Evolutionary conservation across 768 basidiomycete species (phyloP).

Genomic region (Zangia roseola): DNA sequence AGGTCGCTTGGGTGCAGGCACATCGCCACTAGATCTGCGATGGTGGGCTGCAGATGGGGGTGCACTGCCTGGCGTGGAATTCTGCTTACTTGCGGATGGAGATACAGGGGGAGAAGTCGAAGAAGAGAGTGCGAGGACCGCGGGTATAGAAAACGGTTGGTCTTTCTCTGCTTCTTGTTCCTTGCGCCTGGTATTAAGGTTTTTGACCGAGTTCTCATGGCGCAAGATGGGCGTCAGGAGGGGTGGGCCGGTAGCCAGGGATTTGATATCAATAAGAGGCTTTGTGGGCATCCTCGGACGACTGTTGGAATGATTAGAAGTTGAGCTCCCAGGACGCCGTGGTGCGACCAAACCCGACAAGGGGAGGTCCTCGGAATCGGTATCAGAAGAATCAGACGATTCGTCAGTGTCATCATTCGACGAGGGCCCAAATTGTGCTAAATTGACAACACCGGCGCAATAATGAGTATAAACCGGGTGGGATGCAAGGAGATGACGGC

Average conservation of each 20-base stretch:
- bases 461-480: background rate
- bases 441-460: background rate
- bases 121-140: constrained; percentile 20
- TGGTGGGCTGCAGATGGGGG: constrained; percentile 6
- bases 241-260: constrained; percentile 36
- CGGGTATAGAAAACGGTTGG: constrained; percentile 31
- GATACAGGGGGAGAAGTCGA: constrained; percentile 20
- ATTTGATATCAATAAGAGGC: constrained; percentile 42
- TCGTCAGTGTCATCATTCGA: constrained; percentile 22
- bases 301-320: constrained; percentile 32
- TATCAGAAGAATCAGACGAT: constrained; percentile 33
- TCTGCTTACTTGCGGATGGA: constrained; percentile 13
- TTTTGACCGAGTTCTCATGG: constrained; percentile 29
- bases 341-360: constrained; percentile 62
- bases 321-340: constrained; percentile 63
- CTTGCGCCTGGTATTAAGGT: constrained; percentile 13
- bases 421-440: constrained; percentile 6
- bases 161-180: constrained; percentile 24
- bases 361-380: constrained; percentile 59
- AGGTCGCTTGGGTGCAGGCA: constrained; percentile 6
- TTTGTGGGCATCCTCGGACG: constrained; percentile 37
- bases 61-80: background rate
- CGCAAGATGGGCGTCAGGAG: constrained; percentile 30
- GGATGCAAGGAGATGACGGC: constrained; percentile 6
- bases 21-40: constrained; percentile 20